These are phyloP conservation scores for Thermomucor indicae-seudaticae DNA, from an alignment of 371 early-diverging fungal species.

Conservation along the genomic window DNA sequence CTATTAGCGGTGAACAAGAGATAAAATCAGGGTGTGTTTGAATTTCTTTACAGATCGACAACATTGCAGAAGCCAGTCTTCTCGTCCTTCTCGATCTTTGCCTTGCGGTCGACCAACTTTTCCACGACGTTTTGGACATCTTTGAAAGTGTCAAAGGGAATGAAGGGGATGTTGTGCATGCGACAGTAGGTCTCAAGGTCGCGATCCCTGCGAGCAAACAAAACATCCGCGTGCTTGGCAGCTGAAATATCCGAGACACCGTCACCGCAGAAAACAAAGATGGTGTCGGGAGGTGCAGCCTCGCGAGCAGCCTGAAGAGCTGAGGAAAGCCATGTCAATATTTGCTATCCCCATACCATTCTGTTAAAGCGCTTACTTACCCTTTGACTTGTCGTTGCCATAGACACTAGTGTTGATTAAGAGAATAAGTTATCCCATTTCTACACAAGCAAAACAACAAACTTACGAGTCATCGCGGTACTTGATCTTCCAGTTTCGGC, in stretches of 20 bases:
- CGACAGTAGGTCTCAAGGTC: slow-evolving; percentile 62
- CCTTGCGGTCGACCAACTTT: slow-evolving; percentile 24
- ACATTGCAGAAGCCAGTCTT: slow-evolving; percentile 35
- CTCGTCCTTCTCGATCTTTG: slow-evolving; percentile 22
- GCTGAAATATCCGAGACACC: slow-evolving; percentile 68
- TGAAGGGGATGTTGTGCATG: slow-evolving; percentile 46
- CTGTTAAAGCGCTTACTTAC: slow-evolving; percentile 17
- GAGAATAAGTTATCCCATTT: background rate
- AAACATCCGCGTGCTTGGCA: slow-evolving; percentile 60
- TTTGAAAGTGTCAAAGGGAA: slow-evolving; percentile 50
- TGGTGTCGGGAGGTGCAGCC: slow-evolving; percentile 24
- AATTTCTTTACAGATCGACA: slow-evolving; percentile 16
- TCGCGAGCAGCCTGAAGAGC: slow-evolving; percentile 36
- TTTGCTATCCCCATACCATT: background rate
- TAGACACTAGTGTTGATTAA: slow-evolving; percentile 20
- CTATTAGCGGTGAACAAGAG: too few species aligned
- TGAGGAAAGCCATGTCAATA: slow-evolving; percentile 1
- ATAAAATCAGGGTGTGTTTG: too few species aligned
- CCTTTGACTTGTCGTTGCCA: slow-evolving; percentile 58
- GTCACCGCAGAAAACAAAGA: slow-evolving; percentile 65
- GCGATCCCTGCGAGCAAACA: slow-evolving; percentile 60
- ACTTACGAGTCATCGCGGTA: slow-evolving; percentile 55
- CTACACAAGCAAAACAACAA: background rate
- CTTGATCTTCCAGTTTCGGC: slow-evolving; percentile 49
- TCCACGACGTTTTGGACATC: slow-evolving; percentile 35